Conservation (phyloP, 1,139 yeast species). For the Hemisphaericaspora subhashii region DNA sequence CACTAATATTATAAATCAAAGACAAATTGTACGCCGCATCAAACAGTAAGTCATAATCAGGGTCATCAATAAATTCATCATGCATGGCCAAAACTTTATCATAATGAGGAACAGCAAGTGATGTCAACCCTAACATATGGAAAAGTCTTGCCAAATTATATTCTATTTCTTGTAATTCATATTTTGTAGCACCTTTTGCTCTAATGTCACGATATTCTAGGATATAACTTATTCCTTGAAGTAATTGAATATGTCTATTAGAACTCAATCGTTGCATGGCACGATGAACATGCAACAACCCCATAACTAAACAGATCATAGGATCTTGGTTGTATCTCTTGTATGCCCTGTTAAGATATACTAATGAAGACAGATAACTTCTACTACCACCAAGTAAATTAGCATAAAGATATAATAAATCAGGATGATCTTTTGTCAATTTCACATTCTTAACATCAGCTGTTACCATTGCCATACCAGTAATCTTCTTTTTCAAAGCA, state of each 20-base stretch:
- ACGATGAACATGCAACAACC: slow-evolving; percentile 83
- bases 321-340: slow-evolving; percentile 72
- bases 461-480: slow-evolving; percentile 78
- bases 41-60: slow-evolving; percentile 54
- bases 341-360: slow-evolving; percentile 63
- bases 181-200: slow-evolving; percentile 39
- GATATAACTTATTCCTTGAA: slow-evolving; percentile 82
- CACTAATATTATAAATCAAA: slow-evolving; percentile 72
- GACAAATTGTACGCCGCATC: slow-evolving; percentile 88
- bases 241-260: slow-evolving; percentile 80
- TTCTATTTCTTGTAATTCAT: slow-evolving; percentile 73
- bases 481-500: slow-evolving; percentile 48
- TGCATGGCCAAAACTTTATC: slow-evolving; percentile 55
- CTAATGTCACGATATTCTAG: slow-evolving; percentile 63
- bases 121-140: slow-evolving; percentile 75
- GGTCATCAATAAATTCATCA: slow-evolving; percentile 24
- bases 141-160: slow-evolving; percentile 84
- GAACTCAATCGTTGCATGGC: slow-evolving; percentile 88
- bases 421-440: slow-evolving; percentile 58
- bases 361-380: slow-evolving; percentile 77
- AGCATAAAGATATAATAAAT: slow-evolving; percentile 74
- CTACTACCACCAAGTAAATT: slow-evolving; percentile 79
- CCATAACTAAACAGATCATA: slow-evolving; percentile 70
- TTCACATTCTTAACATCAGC: slow-evolving; percentile 41
- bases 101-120: slow-evolving; percentile 73